phyloP scores from a whole-genome alignment of 2,329 filamentous ascomycete species.

The Claviceps arundinis region DNA sequence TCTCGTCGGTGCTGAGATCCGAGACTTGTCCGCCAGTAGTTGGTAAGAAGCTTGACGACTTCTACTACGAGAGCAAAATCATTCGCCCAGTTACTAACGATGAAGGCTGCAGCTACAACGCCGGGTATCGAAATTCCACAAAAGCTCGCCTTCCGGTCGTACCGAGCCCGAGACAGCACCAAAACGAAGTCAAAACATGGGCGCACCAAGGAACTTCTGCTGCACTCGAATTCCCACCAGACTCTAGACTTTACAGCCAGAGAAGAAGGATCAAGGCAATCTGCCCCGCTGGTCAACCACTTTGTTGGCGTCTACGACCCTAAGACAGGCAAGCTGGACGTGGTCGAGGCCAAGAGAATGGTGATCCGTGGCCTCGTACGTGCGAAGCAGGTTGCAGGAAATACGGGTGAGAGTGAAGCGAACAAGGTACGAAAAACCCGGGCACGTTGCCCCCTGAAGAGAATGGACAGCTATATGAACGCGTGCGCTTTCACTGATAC shows the following conservation, averaged over 20 bases:
- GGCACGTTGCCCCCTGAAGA: neutral
- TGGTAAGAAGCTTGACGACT: slow-evolving; percentile 23
- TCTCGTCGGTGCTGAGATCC: slow-evolving; percentile 32
- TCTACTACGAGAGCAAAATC: neutral
- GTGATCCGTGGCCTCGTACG: slow-evolving; percentile 43
- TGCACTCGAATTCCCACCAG: slow-evolving; percentile 44
- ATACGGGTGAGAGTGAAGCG: slow-evolving; percentile 22
- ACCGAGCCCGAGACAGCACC: slow-evolving; percentile 25
- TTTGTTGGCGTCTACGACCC: slow-evolving; percentile 54
- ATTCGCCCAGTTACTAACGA: neutral
- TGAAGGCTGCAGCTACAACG: slow-evolving; percentile 16
- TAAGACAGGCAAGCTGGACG: slow-evolving; percentile 41
- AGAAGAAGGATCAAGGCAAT: slow-evolving; percentile 26
- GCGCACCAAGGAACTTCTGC: slow-evolving; percentile 34
- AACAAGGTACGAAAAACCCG: slow-evolving; percentile 14
- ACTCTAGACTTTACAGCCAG: slow-evolving; percentile 47
- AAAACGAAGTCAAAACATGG: slow-evolving; percentile 25
- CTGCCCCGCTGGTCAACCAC: slow-evolving; percentile 37
- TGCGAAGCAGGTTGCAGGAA: slow-evolving; percentile 36
- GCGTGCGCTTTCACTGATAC: slow-evolving; percentile 1
- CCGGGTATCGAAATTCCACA: slow-evolving; percentile 24
- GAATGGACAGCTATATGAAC: neutral
- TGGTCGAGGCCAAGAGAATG: slow-evolving; percentile 53
- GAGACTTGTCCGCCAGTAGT: slow-evolving; percentile 38
- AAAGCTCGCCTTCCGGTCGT: slow-evolving; percentile 33